Evolutionary conservation across 768 basidiomycete genomes (phyloP).

Genomic region (Hericium rajendrae): DNA sequence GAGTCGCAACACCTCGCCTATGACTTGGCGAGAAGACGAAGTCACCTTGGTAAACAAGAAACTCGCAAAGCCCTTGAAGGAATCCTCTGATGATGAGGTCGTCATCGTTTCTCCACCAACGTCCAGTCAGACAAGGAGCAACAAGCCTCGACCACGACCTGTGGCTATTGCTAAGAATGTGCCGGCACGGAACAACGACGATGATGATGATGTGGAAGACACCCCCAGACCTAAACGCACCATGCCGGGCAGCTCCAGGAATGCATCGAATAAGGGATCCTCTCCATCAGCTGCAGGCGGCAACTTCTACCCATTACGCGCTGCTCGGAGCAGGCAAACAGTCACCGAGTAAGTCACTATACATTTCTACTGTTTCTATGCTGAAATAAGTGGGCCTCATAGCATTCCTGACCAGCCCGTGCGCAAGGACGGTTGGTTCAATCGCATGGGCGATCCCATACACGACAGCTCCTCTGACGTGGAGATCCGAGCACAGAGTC

Average conservation of each 20-base stretch:
- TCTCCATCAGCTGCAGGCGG: background rate
- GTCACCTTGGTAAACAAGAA: too few relatives aligned
- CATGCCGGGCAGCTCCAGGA: too few relatives aligned
- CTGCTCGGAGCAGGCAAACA: background rate
- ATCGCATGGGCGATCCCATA: background rate
- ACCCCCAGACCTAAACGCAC: constrained; percentile 1
- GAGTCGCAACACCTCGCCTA: background rate
- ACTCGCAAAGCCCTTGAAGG: too few relatives aligned
- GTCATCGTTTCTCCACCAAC: background rate
- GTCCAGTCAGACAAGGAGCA: background rate
- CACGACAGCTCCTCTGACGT: background rate
- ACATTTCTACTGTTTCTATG: background rate
- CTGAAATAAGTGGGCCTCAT: background rate
- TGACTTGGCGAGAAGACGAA: too few relatives aligned
- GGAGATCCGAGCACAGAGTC: background rate
- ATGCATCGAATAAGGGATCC: too few relatives aligned
- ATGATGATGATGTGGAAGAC: background rate
- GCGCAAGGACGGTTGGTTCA: background rate
- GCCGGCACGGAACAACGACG: background rate
- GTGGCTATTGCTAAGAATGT: background rate
- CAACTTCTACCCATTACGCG: background rate
- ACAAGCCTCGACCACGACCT: background rate
- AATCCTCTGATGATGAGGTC: background rate
- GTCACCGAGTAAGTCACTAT: background rate
- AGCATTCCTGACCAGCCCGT: background rate